Conservation (phyloP, 305 asterid genomes). For the Fraxinus xanthoxyloides region DNA sequence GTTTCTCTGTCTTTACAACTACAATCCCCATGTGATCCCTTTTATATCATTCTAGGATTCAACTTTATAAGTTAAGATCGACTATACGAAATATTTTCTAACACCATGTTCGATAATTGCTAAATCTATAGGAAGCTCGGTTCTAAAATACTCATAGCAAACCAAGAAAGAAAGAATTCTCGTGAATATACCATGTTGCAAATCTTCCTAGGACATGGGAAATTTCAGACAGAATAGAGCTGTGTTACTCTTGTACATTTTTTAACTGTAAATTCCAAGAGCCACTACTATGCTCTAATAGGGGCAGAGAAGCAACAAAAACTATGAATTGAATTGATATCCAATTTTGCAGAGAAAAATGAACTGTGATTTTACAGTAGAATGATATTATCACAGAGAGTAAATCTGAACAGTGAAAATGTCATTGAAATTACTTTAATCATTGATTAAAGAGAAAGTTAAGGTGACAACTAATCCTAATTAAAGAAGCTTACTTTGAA, state of each 20-base stretch:
- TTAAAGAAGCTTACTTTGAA: constrained; percentile 21
- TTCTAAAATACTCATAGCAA: neutral
- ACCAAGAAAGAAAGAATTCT: neutral
- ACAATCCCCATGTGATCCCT: constrained; percentile 42
- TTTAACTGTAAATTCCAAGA: neutral
- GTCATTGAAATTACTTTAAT: constrained; percentile 6
- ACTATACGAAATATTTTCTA: neutral
- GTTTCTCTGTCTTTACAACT: constrained; percentile 41
- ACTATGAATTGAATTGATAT: neutral
- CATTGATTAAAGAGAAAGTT: constrained; percentile 56
- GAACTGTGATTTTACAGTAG: neutral
- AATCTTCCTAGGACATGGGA: neutral
- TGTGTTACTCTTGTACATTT: neutral
- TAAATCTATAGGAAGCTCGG: neutral
- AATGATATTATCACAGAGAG: neutral
- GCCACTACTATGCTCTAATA: neutral
- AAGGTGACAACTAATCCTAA: constrained; percentile 41
- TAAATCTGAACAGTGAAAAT: neutral
- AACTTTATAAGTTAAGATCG: neutral
- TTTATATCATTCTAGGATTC: neutral
- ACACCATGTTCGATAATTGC: neutral
- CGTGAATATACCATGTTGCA: neutral
- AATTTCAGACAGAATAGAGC: neutral
- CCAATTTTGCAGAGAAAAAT: neutral
- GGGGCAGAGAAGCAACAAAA: neutral